phyloP scores from a whole-genome alignment of 352 stramenopile species.

The Globisporangium sylvaticum region DNA sequence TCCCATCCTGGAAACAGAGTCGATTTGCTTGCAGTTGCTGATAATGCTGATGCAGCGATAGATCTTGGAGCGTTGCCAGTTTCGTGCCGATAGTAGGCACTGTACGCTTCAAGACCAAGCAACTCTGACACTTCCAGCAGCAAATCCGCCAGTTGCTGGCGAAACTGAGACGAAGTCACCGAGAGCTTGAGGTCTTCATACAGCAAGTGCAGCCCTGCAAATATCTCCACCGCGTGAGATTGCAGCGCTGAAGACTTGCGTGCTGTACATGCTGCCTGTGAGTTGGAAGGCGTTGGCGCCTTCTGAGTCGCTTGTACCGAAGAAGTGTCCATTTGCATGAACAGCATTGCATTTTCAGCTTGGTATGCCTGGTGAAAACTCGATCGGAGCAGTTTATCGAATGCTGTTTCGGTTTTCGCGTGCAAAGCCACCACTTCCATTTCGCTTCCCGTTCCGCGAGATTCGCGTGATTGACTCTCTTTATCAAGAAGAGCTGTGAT shows the following conservation, averaged over 20 bases:
- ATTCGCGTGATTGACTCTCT: neutral
- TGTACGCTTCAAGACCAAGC: slow-evolving; percentile 31
- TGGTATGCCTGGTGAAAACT: slow-evolving; percentile 44
- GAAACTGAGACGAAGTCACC: slow-evolving; percentile 20
- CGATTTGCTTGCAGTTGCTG: neutral
- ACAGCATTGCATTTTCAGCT: slow-evolving; percentile 37
- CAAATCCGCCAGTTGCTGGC: slow-evolving; percentile 35
- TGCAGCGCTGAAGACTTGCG: neutral
- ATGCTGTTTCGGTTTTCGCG: slow-evolving; percentile 18
- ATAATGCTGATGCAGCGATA: neutral
- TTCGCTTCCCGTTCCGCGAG: neutral
- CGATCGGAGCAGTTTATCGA: slow-evolving; percentile 38
- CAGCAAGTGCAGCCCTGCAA: slow-evolving; percentile 57
- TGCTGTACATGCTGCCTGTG: neutral
- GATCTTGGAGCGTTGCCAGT: slow-evolving; percentile 20
- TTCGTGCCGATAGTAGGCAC: slow-evolving; percentile 52
- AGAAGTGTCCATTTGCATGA: slow-evolving; percentile 32
- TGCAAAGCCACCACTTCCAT: slow-evolving; percentile 1
- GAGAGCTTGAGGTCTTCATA: slow-evolving; percentile 73
- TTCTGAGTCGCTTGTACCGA: neutral
- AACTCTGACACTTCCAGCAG: slow-evolving; percentile 30
- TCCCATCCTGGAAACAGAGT: slow-evolving; percentile 8
- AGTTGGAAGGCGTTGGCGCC: neutral
- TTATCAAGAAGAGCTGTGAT: neutral
- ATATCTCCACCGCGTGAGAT: slow-evolving; percentile 17